A percentile compares a stretch with the other conserved stretches of the same genome.
phyloP scores from a whole-genome alignment of 257 asterid species.

The Parsonsia alboflavescens region DNA sequence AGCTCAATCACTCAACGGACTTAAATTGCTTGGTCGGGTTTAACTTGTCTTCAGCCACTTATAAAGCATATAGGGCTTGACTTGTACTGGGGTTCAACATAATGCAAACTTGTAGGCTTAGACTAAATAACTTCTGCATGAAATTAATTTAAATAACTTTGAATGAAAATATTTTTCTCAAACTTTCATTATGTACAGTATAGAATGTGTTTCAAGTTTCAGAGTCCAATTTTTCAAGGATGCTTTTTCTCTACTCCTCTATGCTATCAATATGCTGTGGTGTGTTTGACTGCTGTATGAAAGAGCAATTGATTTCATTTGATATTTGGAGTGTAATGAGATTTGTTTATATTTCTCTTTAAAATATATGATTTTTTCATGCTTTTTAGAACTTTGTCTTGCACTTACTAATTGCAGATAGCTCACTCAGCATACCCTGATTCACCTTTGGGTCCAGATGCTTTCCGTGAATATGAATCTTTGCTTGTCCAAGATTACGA shows the following conservation, averaged over 20 bases:
- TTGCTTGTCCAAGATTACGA: slow-evolving; percentile 88
- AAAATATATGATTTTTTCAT: neutral
- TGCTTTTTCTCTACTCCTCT: neutral
- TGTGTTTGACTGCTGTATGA: slow-evolving; percentile 1
- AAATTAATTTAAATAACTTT: no score
- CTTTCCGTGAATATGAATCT: slow-evolving; percentile 79
- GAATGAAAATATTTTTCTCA: neutral
- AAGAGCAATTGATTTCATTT: neutral
- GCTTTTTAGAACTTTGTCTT: slow-evolving; percentile 5
- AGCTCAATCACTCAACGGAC: neutral
- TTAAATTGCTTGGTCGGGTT: neutral
- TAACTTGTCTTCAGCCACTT: neutral
- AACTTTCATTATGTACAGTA: neutral
- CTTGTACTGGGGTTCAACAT: no score
- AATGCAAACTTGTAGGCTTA: neutral
- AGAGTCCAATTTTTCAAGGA: neutral
- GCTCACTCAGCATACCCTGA: slow-evolving; percentile 93
- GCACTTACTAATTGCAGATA: slow-evolving; percentile 42
- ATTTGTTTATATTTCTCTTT: neutral
- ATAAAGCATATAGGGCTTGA: neutral
- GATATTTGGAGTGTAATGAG: neutral
- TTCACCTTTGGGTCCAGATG: slow-evolving; percentile 98
- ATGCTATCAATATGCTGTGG: neutral
- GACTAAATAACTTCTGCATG: neutral
- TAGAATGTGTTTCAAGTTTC: neutral